Conservation (phyloP, 345 rosid genomes). For the Erysimum cheiranthoides region DNA sequence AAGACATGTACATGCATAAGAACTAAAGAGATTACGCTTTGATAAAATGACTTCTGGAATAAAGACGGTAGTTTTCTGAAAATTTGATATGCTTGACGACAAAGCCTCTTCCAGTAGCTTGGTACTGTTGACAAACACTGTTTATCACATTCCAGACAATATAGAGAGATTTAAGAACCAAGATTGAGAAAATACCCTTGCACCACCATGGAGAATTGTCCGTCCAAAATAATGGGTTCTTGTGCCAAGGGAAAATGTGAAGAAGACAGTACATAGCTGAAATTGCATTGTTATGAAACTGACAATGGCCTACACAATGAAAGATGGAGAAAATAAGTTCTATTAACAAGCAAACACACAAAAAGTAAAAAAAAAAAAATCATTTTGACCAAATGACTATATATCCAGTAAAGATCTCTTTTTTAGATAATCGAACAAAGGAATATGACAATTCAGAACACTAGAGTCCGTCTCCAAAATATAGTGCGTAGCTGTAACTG, state of each 20-base stretch:
- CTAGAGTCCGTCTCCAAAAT: background rate
- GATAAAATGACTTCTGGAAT: constrained; percentile 96
- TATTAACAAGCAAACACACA: constrained; percentile 17
- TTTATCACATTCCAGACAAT: constrained; percentile 24
- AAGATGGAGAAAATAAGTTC: constrained; percentile 24
- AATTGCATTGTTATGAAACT: constrained; percentile 92
- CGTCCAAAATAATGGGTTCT: constrained; percentile 96
- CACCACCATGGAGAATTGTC: constrained; percentile 98
- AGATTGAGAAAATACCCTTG: constrained; percentile 63
- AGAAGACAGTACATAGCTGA: constrained; percentile 95
- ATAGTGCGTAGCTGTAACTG: background rate
- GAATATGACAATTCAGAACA: background rate
- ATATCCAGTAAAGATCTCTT: constrained; percentile 11
- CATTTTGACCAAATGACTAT: constrained; percentile 7
- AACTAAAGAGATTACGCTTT: constrained; percentile 62
- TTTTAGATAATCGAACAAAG: constrained; percentile 18
- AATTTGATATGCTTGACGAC: constrained; percentile 92
- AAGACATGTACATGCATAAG: constrained; percentile 11
- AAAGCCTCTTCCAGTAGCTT: constrained; percentile 98
- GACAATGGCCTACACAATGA: constrained; percentile 77
- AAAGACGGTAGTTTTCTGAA: constrained; percentile 91
- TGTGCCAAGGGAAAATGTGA: constrained; percentile 97
- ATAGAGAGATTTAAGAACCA: constrained; percentile 6
- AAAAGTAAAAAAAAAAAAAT: background rate
- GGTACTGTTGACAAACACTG: constrained; percentile 63